These are phyloP conservation scores for Yamadazyma nakazawae DNA, from an alignment of 805 yeast species.

Conservation along the genomic window DNA sequence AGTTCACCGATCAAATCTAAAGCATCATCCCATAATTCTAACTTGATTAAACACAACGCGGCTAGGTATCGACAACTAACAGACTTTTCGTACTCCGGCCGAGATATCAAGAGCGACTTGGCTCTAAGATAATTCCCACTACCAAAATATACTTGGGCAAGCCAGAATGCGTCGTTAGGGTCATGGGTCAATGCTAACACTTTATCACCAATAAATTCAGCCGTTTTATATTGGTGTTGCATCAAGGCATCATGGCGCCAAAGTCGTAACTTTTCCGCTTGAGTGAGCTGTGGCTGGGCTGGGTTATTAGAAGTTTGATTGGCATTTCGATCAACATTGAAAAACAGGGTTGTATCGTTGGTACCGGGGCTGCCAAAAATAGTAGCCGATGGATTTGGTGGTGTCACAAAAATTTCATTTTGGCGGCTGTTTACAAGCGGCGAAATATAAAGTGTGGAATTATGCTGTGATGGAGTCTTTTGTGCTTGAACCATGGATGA, in stretches of 20 bases:
- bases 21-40: slow-evolving; percentile 85
- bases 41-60: slow-evolving; percentile 66
- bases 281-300: slow-evolving; percentile 50
- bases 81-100: slow-evolving; percentile 51
- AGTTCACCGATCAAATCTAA: slow-evolving; percentile 78
- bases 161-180: slow-evolving; percentile 93
- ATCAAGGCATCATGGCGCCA: slow-evolving; percentile 94
- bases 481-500: slow-evolving; percentile 22
- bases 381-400: slow-evolving; percentile 46
- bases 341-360: slow-evolving; percentile 36
- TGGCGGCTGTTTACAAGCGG: slow-evolving; percentile 52
- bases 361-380: slow-evolving; percentile 43
- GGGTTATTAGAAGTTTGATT: not conserved
- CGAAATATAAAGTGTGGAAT: slow-evolving; percentile 70
- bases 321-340: slow-evolving; percentile 24
- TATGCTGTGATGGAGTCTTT: slow-evolving; percentile 53
- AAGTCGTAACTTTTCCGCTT: slow-evolving; percentile 77
- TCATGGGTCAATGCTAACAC: slow-evolving; percentile 79
- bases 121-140: slow-evolving; percentile 79
- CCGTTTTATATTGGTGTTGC: slow-evolving; percentile 89
- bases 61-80: slow-evolving; percentile 80
- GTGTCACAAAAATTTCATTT: slow-evolving; percentile 43
- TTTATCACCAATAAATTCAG: slow-evolving; percentile 89
- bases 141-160: slow-evolving; percentile 83
- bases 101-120: slow-evolving; percentile 59